Conservation (phyloP, 306 rosid species). For the Glycine latifolia region DNA sequence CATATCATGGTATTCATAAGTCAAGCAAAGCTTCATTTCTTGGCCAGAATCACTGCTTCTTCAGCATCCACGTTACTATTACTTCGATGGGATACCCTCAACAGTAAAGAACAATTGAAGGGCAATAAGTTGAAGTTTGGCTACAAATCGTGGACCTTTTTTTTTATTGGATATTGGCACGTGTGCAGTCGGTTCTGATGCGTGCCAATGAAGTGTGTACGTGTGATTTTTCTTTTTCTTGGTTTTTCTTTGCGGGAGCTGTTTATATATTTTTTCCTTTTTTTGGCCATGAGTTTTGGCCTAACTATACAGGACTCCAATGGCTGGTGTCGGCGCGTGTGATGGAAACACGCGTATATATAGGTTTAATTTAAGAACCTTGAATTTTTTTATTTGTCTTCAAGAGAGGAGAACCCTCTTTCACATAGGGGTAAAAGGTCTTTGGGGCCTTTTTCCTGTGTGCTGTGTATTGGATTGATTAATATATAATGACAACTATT, state of each 20-base stretch:
- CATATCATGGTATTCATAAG: conserved; percentile 2
- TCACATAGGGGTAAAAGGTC: conserved; percentile 51
- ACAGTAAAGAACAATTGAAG: conserved; percentile 6
- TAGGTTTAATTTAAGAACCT: conserved; percentile 20
- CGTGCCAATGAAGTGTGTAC: conserved; percentile 51
- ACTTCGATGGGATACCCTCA: conserved; percentile 34
- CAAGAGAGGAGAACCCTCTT: conserved; percentile 39
- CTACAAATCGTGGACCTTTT: conserved; percentile 35
- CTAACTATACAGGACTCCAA: conserved; percentile 52
- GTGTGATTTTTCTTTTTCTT: conserved; percentile 37
- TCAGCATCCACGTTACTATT: too few species aligned
- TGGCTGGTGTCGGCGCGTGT: conserved; percentile 53
- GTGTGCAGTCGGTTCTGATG: conserved; percentile 50
- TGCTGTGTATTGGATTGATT: conserved; percentile 63
- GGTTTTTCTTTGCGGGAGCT: conserved; percentile 54
- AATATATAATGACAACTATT: conserved; percentile 43
- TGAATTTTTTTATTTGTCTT: conserved; percentile 39
- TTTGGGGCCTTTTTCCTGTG: conserved; percentile 81
- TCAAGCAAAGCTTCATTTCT: conserved; percentile 51
- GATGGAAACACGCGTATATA: conserved; percentile 58
- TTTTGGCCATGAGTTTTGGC: conserved; percentile 57
- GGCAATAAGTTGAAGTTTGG: conserved; percentile 31
- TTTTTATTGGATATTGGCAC: conserved; percentile 41
- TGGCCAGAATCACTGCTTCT: conserved; percentile 38
- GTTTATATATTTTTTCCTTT: conserved; percentile 17